These are phyloP conservation scores for Litchi chinensis DNA, from an alignment of 345 rosid species.

Conservation along the genomic window DNA sequence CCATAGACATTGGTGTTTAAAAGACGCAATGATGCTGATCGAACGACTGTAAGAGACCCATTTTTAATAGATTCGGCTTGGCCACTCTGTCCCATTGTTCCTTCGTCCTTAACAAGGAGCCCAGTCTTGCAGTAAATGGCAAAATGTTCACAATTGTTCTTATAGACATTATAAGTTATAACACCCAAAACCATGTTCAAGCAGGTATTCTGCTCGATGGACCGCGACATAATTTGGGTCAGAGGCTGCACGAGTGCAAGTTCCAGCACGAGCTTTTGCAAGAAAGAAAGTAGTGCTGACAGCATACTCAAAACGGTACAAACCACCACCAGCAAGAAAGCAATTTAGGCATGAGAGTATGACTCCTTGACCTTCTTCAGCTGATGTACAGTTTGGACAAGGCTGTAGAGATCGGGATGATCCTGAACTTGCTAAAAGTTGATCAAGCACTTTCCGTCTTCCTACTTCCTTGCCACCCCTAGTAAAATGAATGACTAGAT, in stretches of 20 bases:
- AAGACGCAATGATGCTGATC: slow-evolving; percentile 69
- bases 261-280: slow-evolving; percentile 88
- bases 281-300: slow-evolving; percentile 78
- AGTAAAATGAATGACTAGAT: slow-evolving; percentile 83
- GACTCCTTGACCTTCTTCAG: slow-evolving; percentile 65
- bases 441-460: slow-evolving; percentile 79
- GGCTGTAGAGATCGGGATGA: slow-evolving; percentile 52
- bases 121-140: slow-evolving; percentile 89
- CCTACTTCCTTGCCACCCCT: slow-evolving; percentile 92
- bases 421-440: slow-evolving; percentile 71
- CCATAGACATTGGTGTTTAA: slow-evolving; percentile 80
- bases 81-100: slow-evolving; percentile 81
- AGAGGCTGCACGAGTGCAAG: slow-evolving; percentile 81
- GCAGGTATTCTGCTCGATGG: slow-evolving; percentile 75
- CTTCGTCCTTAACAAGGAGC: slow-evolving; percentile 57
- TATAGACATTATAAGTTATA: slow-evolving; percentile 73
- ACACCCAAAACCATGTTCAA: slow-evolving; percentile 86
- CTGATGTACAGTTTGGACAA: slow-evolving; percentile 66
- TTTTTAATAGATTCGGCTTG: slow-evolving; percentile 76
- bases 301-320: slow-evolving; percentile 79
- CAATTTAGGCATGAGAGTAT: slow-evolving; percentile 80
- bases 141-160: slow-evolving; percentile 86
- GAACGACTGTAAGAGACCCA: slow-evolving; percentile 80
- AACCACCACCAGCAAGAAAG: slow-evolving; percentile 80
- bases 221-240: slow-evolving; percentile 53